Evolutionary conservation across 2,329 filamentous ascomycete species (phyloP).

Genomic region (Shiraia sp.): DNA sequence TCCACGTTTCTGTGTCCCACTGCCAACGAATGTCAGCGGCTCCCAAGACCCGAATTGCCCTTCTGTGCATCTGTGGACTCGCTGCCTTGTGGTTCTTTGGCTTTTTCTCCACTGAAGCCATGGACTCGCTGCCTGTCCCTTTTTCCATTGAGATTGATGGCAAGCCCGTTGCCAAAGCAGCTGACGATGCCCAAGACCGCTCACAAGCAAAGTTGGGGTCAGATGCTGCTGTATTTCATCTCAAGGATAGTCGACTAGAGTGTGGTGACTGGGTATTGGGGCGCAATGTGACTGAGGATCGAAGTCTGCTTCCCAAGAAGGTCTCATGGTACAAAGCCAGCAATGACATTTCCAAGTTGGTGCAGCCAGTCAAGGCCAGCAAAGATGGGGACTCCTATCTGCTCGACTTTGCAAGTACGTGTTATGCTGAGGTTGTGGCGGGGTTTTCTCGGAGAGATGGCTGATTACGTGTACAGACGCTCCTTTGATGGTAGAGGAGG

Average conservation of each 20-base stretch:
- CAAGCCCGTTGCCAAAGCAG: constrained; percentile 17
- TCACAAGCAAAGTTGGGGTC: constrained; percentile 18
- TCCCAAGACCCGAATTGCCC: background rate
- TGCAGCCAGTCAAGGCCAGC: constrained; percentile 19
- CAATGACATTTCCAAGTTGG: constrained; percentile 7
- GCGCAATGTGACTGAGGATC: constrained; percentile 23
- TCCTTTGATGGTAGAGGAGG: constrained; percentile 17
- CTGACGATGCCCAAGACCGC: constrained; percentile 8
- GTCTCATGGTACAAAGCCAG: constrained; percentile 28
- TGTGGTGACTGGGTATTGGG: constrained; percentile 25
- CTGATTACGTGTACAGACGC: constrained; percentile 4
- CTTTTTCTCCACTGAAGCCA: constrained; percentile 9
- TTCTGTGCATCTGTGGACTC: constrained; percentile 2
- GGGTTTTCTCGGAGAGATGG: background rate
- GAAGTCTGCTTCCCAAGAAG: constrained; percentile 27
- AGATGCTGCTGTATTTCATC: constrained; percentile 27
- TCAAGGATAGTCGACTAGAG: constrained; percentile 22
- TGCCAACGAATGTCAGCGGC: background rate
- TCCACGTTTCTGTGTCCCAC: too few species aligned
- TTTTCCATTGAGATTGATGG: constrained; percentile 33
- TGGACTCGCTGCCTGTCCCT: constrained; percentile 24
- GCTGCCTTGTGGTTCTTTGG: constrained; percentile 9
- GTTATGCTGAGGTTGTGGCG: background rate
- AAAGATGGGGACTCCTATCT: constrained; percentile 19
- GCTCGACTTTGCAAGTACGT: constrained; percentile 23